Evolutionary conservation across 23 red algal species (phyloP).

Genomic region (Gracilariopsis chorda): DNA sequence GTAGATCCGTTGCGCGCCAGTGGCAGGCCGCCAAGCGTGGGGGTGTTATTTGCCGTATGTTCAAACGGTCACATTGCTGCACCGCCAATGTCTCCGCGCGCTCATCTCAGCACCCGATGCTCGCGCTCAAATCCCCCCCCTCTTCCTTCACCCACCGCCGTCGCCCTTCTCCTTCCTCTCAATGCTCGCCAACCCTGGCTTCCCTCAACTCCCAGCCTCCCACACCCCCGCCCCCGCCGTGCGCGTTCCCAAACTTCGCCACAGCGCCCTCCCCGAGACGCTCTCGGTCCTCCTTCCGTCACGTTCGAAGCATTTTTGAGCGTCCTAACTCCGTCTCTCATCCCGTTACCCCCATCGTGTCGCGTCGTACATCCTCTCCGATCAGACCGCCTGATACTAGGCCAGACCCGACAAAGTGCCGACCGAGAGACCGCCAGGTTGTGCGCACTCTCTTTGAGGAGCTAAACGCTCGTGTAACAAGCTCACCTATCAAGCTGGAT

Average conservation of each 20-base stretch:
- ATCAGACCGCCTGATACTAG: constrained; percentile 13
- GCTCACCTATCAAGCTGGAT: constrained; percentile 11
- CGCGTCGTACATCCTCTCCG: no score
- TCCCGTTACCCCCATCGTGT: no score
- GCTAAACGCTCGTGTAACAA: neutral
- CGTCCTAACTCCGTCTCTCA: no score
- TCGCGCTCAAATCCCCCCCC: neutral
- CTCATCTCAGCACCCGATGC: neutral
- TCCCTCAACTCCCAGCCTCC: neutral
- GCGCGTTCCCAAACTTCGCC: neutral
- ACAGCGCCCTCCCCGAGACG: neutral
- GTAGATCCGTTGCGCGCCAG: neutral
- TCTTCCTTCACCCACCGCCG: neutral
- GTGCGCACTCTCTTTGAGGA: constrained; percentile 31
- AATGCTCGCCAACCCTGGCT: neutral
- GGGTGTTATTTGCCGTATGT: neutral
- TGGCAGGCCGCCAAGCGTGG: neutral
- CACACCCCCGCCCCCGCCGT: neutral
- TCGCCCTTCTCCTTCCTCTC: no score
- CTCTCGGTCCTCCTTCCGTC: neutral
- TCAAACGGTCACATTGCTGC: neutral
- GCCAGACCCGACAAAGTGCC: constrained; percentile 56
- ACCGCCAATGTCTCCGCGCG: neutral
- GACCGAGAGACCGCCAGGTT: constrained; percentile 11
- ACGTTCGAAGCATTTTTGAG: neutral